Base-by-base conservation (phyloP, 768 basidiomycete species). In the Suillus discolor region DNA sequence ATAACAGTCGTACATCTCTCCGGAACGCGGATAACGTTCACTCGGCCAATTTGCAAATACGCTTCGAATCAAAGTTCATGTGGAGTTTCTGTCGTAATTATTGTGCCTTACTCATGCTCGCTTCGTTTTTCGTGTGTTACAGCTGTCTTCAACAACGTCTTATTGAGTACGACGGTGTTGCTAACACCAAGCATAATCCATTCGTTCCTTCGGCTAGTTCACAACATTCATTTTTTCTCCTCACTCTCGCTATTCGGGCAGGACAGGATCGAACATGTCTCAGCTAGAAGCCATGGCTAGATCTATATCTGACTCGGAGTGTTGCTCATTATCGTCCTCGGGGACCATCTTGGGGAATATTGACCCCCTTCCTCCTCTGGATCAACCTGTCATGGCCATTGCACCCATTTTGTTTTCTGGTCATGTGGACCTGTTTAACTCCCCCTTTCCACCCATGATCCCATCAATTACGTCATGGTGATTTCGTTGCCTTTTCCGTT, bases 101-200 rank as follows among this genome's bases (percentile, higher is more conserved):
- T 20, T 63, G 51, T 62, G 44, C 64, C 61, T 60, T 38, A 65
- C 42, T 62, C 64, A 65, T 42, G 64, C 25, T 62, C 28, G 25
- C 59, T 57, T 57, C 5, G 11, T 28, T 16, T 41, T 23, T 39
- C 1, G 16, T 41, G 38, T 41, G 59, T 60, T 7, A 60, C 25
- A 20, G 25, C 18, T 28, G 16, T 41, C 11, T 18, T 31, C 9
- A 6, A 42, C 12, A 4, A 63, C 20, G 25, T 34, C 25, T 8
- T 31, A 53, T 63, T 25, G 41, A 63, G 31, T 55, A 12, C 38
- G 25, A 39, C 15, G 25, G 20, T 23, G 1, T 55, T 55, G 23
- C 41, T 25, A 16, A 8, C 62, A 41, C 23, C 15, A n/a, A 25
- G 49, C 7, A 42, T 23, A 25, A 13, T 38, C 57, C 25, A 25